Evolutionary conservation across 1,284 basidiomycete species (phyloP).

Genomic region (Xerocomus amazonicus): DNA sequence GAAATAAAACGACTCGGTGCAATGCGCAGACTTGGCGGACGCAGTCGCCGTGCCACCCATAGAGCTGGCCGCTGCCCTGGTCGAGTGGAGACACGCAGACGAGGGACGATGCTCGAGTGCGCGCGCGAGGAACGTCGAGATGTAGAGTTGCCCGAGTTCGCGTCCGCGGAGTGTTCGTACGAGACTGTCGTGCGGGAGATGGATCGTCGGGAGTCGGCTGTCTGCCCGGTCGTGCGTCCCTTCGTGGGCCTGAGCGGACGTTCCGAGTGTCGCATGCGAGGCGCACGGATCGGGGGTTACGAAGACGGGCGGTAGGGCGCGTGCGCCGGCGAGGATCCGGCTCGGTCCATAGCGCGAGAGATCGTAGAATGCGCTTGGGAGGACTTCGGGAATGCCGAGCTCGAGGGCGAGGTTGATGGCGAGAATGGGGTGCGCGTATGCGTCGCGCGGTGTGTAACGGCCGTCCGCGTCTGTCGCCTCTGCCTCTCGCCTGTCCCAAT

Average conservation of each 20-base stretch:
- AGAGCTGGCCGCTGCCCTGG: conserved; percentile 3
- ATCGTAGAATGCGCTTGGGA: conserved; percentile 69
- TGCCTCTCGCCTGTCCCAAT: conserved; percentile 65
- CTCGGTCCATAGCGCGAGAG: conserved; percentile 67
- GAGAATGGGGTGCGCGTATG: conserved; percentile 53
- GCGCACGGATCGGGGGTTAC: conserved; percentile 24
- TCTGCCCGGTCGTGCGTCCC: background rate
- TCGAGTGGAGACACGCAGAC: conserved; percentile 43
- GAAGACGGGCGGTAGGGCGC: conserved; percentile 24
- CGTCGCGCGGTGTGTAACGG: conserved; percentile 46
- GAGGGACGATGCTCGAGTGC: conserved; percentile 55
- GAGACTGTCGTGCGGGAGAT: conserved; percentile 47
- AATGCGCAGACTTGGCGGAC: conserved; percentile 31
- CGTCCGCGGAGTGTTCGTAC: conserved; percentile 55
- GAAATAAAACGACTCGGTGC: conserved; percentile 69
- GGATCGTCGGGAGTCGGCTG: conserved; percentile 14
- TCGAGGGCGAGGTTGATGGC: conserved; percentile 66
- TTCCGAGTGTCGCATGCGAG: background rate
- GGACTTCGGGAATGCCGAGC: conserved; percentile 50
- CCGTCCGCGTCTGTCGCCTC: conserved; percentile 43
- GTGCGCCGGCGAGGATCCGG: conserved; percentile 55
- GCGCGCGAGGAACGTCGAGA: conserved; percentile 57
- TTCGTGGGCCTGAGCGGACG: too few relatives aligned
- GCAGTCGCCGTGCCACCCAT: background rate
- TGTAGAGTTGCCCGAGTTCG: conserved; percentile 56